These are phyloP conservation scores for Tothia fuscella DNA, from an alignment of 2,329 filamentous ascomycete species.

Conservation along the genomic window DNA sequence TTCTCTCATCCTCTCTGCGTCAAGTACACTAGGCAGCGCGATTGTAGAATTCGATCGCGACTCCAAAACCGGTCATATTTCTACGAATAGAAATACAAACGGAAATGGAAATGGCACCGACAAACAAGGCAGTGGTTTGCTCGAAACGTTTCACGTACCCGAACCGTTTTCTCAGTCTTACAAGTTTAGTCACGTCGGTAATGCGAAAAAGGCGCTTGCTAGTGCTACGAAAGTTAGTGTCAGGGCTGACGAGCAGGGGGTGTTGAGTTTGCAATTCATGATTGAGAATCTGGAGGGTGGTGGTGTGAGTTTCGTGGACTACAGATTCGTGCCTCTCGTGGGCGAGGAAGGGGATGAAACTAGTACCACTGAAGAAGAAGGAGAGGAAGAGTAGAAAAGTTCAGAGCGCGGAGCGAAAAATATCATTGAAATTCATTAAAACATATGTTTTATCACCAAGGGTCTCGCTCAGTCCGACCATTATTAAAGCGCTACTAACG, in stretches of 20 bases:
- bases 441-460: no score
- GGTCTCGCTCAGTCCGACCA: no score
- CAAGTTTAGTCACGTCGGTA: conserved; percentile 76
- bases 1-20: conserved; percentile 61
- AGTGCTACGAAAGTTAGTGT: conserved; percentile 87
- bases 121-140: conserved; percentile 25
- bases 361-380: neutral
- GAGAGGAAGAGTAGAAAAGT: conserved; percentile 3
- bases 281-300: conserved; percentile 66
- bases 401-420: no score
- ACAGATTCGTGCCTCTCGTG: conserved; percentile 65
- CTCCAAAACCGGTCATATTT: conserved; percentile 20
- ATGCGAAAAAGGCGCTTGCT: conserved; percentile 83
- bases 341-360: conserved; percentile 38
- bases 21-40: conserved; percentile 47
- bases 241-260: conserved; percentile 75
- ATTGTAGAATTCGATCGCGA: conserved; percentile 45
- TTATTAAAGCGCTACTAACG: no score
- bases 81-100: conserved; percentile 15
- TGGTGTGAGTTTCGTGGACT: conserved; percentile 62
- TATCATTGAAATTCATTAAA: no score
- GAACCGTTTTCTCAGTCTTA: conserved; percentile 49
- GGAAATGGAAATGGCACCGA: neutral
- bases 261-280: conserved; percentile 93
- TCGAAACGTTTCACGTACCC: conserved; percentile 61